Evolutionary conservation across 495 filamentous ascomycete species (phyloP).

Genomic region (Rhizodiscina lignyota): DNA sequence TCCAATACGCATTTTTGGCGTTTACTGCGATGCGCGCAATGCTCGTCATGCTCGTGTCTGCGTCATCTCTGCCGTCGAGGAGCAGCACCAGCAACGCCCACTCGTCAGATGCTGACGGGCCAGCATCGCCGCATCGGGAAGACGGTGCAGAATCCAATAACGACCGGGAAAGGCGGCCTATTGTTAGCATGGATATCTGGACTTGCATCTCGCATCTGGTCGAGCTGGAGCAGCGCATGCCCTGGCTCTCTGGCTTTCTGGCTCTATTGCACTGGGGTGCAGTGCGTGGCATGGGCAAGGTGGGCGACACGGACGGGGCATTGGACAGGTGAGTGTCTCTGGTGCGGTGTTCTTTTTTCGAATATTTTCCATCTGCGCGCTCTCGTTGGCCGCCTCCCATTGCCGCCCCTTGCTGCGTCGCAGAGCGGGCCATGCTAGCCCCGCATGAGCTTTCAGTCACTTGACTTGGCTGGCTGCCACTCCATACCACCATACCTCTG

Average conservation of each 20-base stretch:
- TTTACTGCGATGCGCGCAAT: conserved; percentile 48
- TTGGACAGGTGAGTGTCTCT: conserved; percentile 77
- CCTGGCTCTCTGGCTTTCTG: conserved; percentile 60
- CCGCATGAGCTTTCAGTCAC: conserved; percentile 53
- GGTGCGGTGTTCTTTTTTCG: conserved; percentile 2
- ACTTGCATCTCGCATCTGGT: conserved; percentile 50
- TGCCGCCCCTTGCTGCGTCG: too few relatives aligned
- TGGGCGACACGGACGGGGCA: conserved; percentile 57
- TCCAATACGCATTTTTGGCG: conserved; percentile 52
- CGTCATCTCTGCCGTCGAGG: conserved; percentile 35
- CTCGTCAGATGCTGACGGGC: too few relatives aligned
- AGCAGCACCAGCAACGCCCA: conserved; percentile 1
- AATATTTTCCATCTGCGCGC: too few relatives aligned
- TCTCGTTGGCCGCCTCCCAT: too few relatives aligned
- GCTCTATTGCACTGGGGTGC: conserved; percentile 56
- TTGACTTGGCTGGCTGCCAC: conserved; percentile 43
- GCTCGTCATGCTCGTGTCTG: conserved; percentile 31
- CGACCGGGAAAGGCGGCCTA: too few relatives aligned
- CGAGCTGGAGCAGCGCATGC: conserved; percentile 62
- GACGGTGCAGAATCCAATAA: background rate
- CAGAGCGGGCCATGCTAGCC: conserved; percentile 15
- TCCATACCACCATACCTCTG: too few relatives aligned
- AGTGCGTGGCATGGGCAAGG: conserved; percentile 50
- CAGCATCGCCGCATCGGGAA: background rate
- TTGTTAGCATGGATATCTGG: conserved; percentile 59